These are phyloP conservation scores for Exidia glandulosa DNA, from an alignment of 768 basidiomycete genomes.

Conservation along the genomic window DNA sequence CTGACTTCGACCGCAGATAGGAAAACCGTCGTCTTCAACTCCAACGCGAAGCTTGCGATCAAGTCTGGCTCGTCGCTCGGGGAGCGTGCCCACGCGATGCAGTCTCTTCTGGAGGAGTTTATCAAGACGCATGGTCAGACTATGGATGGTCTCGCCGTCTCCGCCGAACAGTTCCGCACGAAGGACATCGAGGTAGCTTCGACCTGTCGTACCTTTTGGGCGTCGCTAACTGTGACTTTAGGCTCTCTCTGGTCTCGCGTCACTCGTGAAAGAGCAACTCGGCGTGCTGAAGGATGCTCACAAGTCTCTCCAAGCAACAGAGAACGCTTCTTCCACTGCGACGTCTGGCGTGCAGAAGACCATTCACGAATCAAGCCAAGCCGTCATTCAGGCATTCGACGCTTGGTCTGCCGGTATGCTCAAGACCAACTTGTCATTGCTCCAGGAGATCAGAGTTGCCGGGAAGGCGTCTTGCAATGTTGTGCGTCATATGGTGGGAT, in stretches of 20 bases:
- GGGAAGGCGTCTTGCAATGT: conserved; percentile 15
- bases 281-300: conserved; percentile 37
- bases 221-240: background rate
- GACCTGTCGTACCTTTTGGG: background rate
- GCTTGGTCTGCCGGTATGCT: conserved; percentile 14
- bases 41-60: conserved; percentile 56
- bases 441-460: conserved; percentile 14
- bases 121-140: conserved; percentile 43
- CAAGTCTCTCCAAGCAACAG: conserved; percentile 42
- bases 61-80: conserved; percentile 51
- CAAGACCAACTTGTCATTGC: conserved; percentile 11
- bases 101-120: conserved; percentile 51
- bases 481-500: conserved; percentile 7
- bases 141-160: conserved; percentile 40
- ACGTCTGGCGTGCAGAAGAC: conserved; percentile 35
- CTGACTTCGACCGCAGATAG: conserved; percentile 41
- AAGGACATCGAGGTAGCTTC: conserved; percentile 46
- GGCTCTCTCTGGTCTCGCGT: conserved; percentile 27
- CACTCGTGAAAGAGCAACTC: conserved; percentile 48
- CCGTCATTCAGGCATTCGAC: conserved; percentile 21
- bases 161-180: conserved; percentile 44
- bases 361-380: conserved; percentile 41
- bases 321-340: conserved; percentile 42
- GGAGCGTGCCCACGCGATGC: conserved; percentile 40
- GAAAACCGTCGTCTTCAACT: conserved; percentile 48